Evolutionary conservation across 371 early-diverging fungal genomes (phyloP).

Genomic region (Mucor sp.): DNA sequence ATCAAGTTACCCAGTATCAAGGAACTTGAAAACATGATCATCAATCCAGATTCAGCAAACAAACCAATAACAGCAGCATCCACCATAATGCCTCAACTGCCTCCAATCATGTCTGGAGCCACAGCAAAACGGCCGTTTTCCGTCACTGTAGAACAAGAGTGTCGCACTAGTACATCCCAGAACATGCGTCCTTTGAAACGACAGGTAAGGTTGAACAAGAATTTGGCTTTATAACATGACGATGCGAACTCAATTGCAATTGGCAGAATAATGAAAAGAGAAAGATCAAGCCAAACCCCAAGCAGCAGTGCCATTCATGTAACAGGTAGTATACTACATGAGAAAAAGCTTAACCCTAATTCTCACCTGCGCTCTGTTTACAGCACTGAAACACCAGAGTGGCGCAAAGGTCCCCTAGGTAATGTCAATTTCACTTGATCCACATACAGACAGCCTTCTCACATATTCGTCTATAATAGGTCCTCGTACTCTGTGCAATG

Average conservation of each 20-base stretch:
- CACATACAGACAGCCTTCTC: not conserved
- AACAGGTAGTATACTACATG: conserved; percentile 18
- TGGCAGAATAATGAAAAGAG: not conserved
- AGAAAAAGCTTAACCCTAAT: not conserved
- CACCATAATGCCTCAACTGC: not conserved
- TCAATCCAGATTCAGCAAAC: not conserved
- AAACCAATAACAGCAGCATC: not conserved
- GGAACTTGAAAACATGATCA: conserved; percentile 15
- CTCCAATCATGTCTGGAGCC: not conserved
- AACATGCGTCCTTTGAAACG: conserved; percentile 11
- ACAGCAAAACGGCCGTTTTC: not conserved
- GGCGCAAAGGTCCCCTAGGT: conserved; percentile 42
- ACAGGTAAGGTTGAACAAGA: conserved; percentile 3
- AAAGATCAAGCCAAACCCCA: not conserved
- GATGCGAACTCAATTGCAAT: not conserved
- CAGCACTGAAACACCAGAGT: conserved; percentile 41
- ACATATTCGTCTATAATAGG: conserved; percentile 10
- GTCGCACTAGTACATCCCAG: conserved; percentile 4
- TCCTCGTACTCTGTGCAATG: conserved; percentile 41
- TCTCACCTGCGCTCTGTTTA: not conserved
- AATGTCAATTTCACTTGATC: not conserved
- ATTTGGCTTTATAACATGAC: not conserved
- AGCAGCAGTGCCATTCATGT: conserved; percentile 31
- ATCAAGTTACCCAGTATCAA: conserved; percentile 14
- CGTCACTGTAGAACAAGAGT: not conserved